Percentiles rank a stretch among this genome's conserved stretches.
These are phyloP conservation scores for Candida pseudoviswanathii DNA, from an alignment of 1,139 yeast genomes.

Conservation along the genomic window DNA sequence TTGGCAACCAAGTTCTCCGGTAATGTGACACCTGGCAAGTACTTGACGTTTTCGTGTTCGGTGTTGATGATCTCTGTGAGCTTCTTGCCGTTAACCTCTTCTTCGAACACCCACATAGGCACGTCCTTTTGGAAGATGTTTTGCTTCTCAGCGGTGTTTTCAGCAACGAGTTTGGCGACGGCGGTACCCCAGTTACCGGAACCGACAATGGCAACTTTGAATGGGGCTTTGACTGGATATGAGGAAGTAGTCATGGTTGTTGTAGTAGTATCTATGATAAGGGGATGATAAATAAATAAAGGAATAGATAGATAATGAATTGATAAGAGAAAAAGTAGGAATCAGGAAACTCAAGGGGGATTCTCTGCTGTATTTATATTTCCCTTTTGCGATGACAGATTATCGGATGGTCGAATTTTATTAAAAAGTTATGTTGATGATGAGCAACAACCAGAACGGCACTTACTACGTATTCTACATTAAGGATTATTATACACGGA, in stretches of 20 bases:
- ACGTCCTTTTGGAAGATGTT: constrained; percentile 68
- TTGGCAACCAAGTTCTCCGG: constrained; percentile 83
- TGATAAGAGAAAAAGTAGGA: background rate
- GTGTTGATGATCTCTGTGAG: constrained; percentile 86
- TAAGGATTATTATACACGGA: no score
- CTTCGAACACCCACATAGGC: constrained; percentile 95
- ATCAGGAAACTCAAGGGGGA: background rate
- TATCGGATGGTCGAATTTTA: background rate
- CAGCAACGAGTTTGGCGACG: constrained; percentile 90
- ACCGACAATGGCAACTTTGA: constrained; percentile 65
- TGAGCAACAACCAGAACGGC: no score
- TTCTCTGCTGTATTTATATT: background rate
- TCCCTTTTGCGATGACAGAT: background rate
- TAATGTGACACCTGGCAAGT: constrained; percentile 77
- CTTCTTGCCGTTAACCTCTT: constrained; percentile 65
- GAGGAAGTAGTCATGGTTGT: constrained; percentile 37
- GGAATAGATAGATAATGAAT: background rate
- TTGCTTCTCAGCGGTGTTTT: constrained; percentile 72
- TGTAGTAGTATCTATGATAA: background rate
- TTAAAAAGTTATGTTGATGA: no score
- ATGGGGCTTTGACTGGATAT: constrained; percentile 41
- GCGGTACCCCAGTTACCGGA: constrained; percentile 96
- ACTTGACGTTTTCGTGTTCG: constrained; percentile 85
- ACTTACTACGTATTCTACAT: no score
- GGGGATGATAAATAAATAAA: background rate